These are phyloP conservation scores for Haplosporangium sp. DNA, from an alignment of 371 early-diverging fungal genomes.

Conservation along the genomic window DNA sequence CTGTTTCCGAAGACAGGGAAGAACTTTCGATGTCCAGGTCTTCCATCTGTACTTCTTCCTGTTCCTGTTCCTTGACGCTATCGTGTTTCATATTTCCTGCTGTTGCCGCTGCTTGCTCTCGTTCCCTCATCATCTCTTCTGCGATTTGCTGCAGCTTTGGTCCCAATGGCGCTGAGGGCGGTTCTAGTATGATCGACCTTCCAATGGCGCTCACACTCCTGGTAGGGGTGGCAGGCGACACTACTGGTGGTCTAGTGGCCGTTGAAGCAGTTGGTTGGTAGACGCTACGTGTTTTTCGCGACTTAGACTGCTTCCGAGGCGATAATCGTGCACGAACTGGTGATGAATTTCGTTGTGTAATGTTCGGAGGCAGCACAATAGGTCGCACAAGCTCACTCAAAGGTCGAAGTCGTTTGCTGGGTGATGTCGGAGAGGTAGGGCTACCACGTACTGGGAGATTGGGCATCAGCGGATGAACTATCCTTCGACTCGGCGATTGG, in stretches of 20 bases:
- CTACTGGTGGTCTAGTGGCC: neutral
- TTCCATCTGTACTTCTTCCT: neutral
- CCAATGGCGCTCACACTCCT: neutral
- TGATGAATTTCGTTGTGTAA: neutral
- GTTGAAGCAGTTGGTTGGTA: neutral
- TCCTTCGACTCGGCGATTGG: neutral
- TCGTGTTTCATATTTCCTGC: neutral
- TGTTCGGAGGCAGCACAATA: neutral
- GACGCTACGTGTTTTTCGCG: neutral
- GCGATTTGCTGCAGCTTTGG: constrained; percentile 18
- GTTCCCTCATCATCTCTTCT: neutral
- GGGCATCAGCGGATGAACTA: neutral
- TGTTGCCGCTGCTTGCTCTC: neutral
- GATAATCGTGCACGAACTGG: constrained; percentile 1
- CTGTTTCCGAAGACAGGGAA: no score
- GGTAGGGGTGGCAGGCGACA: neutral
- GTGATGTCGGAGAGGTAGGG: constrained; percentile 1
- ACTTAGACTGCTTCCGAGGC: neutral
- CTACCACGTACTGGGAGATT: neutral
- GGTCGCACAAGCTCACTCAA: constrained; percentile 21
- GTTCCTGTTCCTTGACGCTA: neutral
- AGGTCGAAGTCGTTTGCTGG: constrained; percentile 24
- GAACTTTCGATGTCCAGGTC: no score
- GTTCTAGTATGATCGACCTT: neutral
- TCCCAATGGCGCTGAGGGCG: constrained; percentile 13